Evolutionary conservation across 2,329 filamentous ascomycete species (phyloP).

Genomic region (Pseudogymnoascus sp.): DNA sequence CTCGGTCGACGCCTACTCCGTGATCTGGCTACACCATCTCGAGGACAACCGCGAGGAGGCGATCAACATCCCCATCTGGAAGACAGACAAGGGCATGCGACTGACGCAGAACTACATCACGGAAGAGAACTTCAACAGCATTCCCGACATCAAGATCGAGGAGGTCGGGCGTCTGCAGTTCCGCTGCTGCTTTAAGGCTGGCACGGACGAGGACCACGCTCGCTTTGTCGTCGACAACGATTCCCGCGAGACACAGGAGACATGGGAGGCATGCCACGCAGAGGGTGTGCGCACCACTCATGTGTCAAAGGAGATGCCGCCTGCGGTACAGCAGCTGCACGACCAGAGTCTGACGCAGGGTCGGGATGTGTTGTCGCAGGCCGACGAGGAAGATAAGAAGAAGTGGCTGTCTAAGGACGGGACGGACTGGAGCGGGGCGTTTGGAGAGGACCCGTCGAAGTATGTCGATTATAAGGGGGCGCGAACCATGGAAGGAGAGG

Average conservation of each 20-base stretch:
- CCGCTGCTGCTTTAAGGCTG: conserved; percentile 75
- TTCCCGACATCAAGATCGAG: conserved; percentile 68
- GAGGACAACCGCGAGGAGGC: conserved; percentile 69
- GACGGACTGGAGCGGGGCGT: conserved; percentile 79
- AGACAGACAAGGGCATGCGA: conserved; percentile 64
- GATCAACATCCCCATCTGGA: conserved; percentile 88
- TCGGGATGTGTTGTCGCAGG: conserved; percentile 70
- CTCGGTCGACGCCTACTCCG: conserved; percentile 64
- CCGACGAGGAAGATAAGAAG: conserved; percentile 62
- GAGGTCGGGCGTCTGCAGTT: conserved; percentile 79
- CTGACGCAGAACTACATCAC: conserved; percentile 91
- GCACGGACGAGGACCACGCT: conserved; percentile 79
- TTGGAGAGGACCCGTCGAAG: conserved; percentile 63
- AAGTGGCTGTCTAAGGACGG: conserved; percentile 75
- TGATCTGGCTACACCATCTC: conserved; percentile 80
- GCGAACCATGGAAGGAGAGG: conserved; percentile 18
- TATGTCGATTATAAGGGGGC: conserved; percentile 22
- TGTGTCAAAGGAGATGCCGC: conserved; percentile 67
- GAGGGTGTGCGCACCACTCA: conserved; percentile 72
- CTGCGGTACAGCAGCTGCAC: conserved; percentile 66
- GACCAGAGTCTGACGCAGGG: conserved; percentile 72
- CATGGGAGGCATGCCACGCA: conserved; percentile 83
- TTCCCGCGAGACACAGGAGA: conserved; percentile 85
- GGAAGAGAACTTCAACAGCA: conserved; percentile 59
- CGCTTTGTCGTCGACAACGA: conserved; percentile 80